phyloP scores from a whole-genome alignment of 805 yeast genomes.

The Pichia kluyveri region DNA sequence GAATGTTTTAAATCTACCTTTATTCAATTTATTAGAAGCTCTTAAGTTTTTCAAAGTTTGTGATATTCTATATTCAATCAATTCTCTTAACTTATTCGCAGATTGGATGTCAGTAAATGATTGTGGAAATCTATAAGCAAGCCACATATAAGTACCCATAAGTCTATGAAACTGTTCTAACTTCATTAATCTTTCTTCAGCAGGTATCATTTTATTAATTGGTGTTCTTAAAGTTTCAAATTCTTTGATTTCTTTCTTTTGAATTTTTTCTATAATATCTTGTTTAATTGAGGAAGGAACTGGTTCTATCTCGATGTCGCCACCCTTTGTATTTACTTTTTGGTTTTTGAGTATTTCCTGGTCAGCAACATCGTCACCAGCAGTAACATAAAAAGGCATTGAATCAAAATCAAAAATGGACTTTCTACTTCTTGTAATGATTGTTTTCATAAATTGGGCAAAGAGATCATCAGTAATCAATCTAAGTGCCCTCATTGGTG shows the following conservation, averaged over 20 bases:
- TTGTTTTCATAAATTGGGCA: slow-evolving; percentile 40
- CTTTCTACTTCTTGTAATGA: slow-evolving; percentile 44
- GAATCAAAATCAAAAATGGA: slow-evolving; percentile 43
- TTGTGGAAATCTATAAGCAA: slow-evolving; percentile 78
- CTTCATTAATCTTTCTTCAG: slow-evolving; percentile 24
- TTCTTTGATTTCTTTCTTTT: slow-evolving; percentile 10
- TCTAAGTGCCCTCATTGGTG: slow-evolving; percentile 17
- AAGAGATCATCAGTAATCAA: slow-evolving; percentile 31
- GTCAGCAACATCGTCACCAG: slow-evolving; percentile 12
- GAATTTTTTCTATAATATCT: slow-evolving; percentile 9
- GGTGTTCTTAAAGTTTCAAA: slow-evolving; percentile 11
- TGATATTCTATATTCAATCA: slow-evolving; percentile 56
- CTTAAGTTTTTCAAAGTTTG: slow-evolving; percentile 34
- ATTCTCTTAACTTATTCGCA: slow-evolving; percentile 57
- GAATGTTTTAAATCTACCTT: slow-evolving; percentile 14
- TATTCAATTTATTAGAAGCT: slow-evolving; percentile 11
- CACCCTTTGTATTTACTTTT: slow-evolving; percentile 8
- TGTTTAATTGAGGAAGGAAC: slow-evolving; percentile 18
- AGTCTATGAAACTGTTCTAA: slow-evolving; percentile 63
- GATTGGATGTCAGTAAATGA: slow-evolving; percentile 68
- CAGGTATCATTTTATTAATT: slow-evolving; percentile 17
- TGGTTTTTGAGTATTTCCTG: slow-evolving; percentile 6
- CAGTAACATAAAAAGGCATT: slow-evolving; percentile 23
- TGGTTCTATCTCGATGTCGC: slow-evolving; percentile 20
- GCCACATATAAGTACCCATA: slow-evolving; percentile 71